Evolutionary conservation across 306 rosid genomes (phyloP).

Genomic region (Quercus glauca): DNA sequence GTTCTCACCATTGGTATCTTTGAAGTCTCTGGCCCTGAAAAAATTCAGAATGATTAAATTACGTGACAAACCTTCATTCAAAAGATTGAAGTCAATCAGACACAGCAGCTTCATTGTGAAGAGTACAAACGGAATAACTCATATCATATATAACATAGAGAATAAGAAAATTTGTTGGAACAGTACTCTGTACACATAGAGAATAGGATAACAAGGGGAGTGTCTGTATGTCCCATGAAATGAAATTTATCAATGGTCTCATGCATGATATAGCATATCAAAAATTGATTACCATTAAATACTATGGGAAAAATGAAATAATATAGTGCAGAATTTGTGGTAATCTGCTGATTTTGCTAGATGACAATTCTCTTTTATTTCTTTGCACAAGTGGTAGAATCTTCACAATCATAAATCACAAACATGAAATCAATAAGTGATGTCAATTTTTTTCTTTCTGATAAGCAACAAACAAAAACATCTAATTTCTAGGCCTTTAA

Average conservation of each 20-base stretch:
- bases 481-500: not conserved
- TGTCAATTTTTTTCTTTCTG: not conserved
- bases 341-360: not conserved
- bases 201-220: not conserved
- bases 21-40: slow-evolving; percentile 66
- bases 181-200: not conserved
- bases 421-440: not conserved
- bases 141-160: not conserved
- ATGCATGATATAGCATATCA: not conserved
- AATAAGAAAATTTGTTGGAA: not conserved
- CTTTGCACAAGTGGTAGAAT: not conserved
- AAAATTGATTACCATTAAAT: not conserved
- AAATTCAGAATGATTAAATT: slow-evolving; percentile 24
- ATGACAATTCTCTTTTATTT: not conserved
- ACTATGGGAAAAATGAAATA: not conserved
- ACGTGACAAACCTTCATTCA: not conserved
- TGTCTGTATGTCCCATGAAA: not conserved
- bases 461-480: not conserved
- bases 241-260: not conserved
- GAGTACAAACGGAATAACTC: not conserved
- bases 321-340: not conserved
- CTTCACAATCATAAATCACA: not conserved
- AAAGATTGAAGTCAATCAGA: not conserved
- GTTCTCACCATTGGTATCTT: slow-evolving; percentile 55
- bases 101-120: not conserved